These are phyloP conservation scores for Hypoxylon sp. DNA, from an alignment of 2,329 filamentous ascomycete species.

Conservation along the genomic window DNA sequence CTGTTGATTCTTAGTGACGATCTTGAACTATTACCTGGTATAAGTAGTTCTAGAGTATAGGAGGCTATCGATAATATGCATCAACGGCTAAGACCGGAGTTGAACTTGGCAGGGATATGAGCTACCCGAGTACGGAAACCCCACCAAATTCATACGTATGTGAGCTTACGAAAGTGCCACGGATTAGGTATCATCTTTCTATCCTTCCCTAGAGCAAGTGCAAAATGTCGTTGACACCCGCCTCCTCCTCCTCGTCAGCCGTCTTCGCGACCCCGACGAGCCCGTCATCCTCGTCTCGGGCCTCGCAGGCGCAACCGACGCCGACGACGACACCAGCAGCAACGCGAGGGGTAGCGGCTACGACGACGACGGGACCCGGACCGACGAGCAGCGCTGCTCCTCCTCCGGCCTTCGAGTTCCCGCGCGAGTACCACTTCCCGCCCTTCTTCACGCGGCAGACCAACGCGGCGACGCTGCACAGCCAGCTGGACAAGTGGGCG, in stretches of 20 bases:
- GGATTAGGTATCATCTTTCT: background rate
- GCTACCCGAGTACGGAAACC: no score
- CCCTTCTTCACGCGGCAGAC: slow-evolving; percentile 87
- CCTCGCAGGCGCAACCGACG: slow-evolving; percentile 11
- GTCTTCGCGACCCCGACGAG: background rate
- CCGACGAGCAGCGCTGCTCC: background rate
- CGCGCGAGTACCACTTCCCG: slow-evolving; percentile 76
- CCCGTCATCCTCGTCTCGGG: slow-evolving; percentile 9
- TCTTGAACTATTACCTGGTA: no score
- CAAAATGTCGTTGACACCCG: slow-evolving; percentile 2
- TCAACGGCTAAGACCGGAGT: no score
- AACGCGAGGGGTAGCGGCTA: no score
- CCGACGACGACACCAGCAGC: no score
- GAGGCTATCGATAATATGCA: background rate
- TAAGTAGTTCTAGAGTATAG: no score
- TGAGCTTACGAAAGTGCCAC: no score
- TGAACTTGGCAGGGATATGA: no score
- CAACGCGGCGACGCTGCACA: slow-evolving; percentile 74
- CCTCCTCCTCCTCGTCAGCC: background rate
- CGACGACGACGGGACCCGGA: no score
- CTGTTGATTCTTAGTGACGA: no score
- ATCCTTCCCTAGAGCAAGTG: background rate
- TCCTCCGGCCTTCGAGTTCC: slow-evolving; percentile 59
- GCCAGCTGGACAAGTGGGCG: slow-evolving; percentile 87
- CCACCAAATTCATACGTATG: no score